Base-by-base conservation (phyloP, 2,329 filamentous ascomycete species). In the Elsinoe necatrix region DNA sequence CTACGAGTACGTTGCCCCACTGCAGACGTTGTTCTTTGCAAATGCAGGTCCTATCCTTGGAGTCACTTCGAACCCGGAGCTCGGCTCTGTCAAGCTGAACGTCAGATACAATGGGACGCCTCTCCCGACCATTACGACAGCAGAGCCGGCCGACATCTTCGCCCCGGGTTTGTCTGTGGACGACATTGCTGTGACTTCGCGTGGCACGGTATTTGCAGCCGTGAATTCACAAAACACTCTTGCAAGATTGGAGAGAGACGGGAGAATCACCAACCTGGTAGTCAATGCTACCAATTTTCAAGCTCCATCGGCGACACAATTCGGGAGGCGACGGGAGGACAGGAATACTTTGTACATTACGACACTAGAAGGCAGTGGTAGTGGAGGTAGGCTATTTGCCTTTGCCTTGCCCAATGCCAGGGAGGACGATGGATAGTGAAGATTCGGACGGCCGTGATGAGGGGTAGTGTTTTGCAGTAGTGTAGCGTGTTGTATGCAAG, bases 41-140 rank as follows among this genome's bases (percentile, higher is more conserved):
- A 52, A 52, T n/a, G 21, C 29, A 12, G 48, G 48, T 2, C 18
- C 48, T 11, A 52, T 52, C 31, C 48, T 52, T 6, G 48, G 48
- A 2, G 29, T 52, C 3, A 52, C 27, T 6, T 52, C 48, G n/a
- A 23, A 35, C 4, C 27, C 48, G n/a, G 48, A 35, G 27, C 29
- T 52, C 29, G 48, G 48, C 4, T 52, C 48, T 23, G 48, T 52
- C 23, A 52, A 37, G 48, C 48, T 52, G 12, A 37, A 52, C n/a
- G 37, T 52, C 18, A 23, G 31, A 23, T 35, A 35, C 48, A 35
- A 35, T 31, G 29, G 48, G 5, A 35, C n/a, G 6, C 29, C 29
- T 6, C 31, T 52, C 3, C 48, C 48, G 31, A 35, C 29, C 16
- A 37, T 52, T 6, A 52, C 48, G 27, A 9, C 48, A 23, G 48